Evolutionary conservation across 1,284 basidiomycete species (phyloP).

Genomic region (Cryptococcus sp.): DNA sequence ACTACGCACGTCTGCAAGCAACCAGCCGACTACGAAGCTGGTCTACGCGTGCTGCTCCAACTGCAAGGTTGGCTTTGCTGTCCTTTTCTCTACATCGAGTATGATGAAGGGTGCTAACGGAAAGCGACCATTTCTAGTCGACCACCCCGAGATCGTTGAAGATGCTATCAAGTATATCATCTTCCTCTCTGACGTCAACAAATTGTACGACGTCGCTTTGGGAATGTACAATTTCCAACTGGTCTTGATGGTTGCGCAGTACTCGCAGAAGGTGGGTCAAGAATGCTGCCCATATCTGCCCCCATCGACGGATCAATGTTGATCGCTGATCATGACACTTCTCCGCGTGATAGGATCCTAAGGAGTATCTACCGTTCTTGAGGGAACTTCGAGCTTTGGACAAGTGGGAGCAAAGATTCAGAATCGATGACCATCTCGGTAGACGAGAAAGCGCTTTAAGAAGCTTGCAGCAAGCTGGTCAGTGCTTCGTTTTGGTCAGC

Average conservation of each 20-base stretch:
- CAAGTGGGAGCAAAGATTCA: slow-evolving; percentile 79
- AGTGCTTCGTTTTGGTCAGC: slow-evolving; percentile 13
- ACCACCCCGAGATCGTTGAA: slow-evolving; percentile 75
- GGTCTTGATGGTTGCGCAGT: slow-evolving; percentile 93
- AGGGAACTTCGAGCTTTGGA: slow-evolving; percentile 81
- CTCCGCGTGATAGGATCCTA: slow-evolving; percentile 69
- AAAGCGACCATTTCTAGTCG: slow-evolving; percentile 55
- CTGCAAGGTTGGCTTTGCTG: slow-evolving; percentile 64
- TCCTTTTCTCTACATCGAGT: neutral
- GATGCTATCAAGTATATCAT: slow-evolving; percentile 98
- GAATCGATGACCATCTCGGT: slow-evolving; percentile 90
- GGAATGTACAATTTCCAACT: slow-evolving; percentile 99
- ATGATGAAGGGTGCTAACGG: neutral
- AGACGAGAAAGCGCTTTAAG: slow-evolving; percentile 72
- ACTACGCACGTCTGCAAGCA: slow-evolving; percentile 90
- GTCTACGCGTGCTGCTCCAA: slow-evolving; percentile 71
- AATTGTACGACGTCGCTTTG: slow-evolving; percentile 88
- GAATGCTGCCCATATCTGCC: neutral
- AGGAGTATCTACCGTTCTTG: slow-evolving; percentile 96
- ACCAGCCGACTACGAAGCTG: slow-evolving; percentile 88
- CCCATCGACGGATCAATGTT: neutral
- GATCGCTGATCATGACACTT: slow-evolving; percentile 4
- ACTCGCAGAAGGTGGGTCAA: slow-evolving; percentile 79
- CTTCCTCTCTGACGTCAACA: slow-evolving; percentile 92
- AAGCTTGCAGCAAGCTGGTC: slow-evolving; percentile 74